Evolutionary conservation across 1,284 basidiomycete genomes (phyloP), one percentile per base, ranked within the genome.

Genomic region (Peniophora sp.): DNA sequence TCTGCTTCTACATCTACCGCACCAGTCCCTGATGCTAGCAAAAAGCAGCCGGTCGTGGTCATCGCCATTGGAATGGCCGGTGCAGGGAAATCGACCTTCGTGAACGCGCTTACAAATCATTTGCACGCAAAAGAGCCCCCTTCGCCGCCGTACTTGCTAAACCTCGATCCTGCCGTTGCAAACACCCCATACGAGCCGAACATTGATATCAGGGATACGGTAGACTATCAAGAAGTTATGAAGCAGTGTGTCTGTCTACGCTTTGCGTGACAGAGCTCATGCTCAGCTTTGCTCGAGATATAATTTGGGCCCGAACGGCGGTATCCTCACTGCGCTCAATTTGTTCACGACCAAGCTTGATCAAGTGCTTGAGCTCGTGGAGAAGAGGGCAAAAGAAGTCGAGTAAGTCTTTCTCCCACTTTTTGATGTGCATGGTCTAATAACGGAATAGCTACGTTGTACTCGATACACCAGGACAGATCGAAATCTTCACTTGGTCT

Each of bases 401-500:
- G 92, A 97, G 92, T 96, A 63, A 68, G 87, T 70, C 22, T n/a
- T 39, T 22, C 2, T 34, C 14, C 14, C 36, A 43, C 17, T 19
- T 16, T 50, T 22, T 36, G 10, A 6, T 50, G 12, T 50, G 24
- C 46, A 47, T 46, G 50, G 20, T 46, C 43, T 14, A 49, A 36
- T 23, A 45, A 11, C 23, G n/a, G 3, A 23, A 49, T 59, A 96
- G 93, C 60, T 87, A 98, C 71, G 81, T 99, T 52, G 85, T 99
- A 43, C 74, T 99, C 32, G 97, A 99, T 63, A 99, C 97, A 0
- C 97, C 97, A 2, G 97, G 97, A 5, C 97, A 99, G 69, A 99
- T 99, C 61, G 97, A 99, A 69, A 99, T 99, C 62, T 99, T 99
- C 64, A 99, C 97, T 44, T 99, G 97, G 97, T 97, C 94, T 0